A percentile compares a stretch with the other conserved stretches of the same genome.
phyloP scores from a whole-genome alignment of 106 monocot species.

The Phalaenopsis equestris region DNA sequence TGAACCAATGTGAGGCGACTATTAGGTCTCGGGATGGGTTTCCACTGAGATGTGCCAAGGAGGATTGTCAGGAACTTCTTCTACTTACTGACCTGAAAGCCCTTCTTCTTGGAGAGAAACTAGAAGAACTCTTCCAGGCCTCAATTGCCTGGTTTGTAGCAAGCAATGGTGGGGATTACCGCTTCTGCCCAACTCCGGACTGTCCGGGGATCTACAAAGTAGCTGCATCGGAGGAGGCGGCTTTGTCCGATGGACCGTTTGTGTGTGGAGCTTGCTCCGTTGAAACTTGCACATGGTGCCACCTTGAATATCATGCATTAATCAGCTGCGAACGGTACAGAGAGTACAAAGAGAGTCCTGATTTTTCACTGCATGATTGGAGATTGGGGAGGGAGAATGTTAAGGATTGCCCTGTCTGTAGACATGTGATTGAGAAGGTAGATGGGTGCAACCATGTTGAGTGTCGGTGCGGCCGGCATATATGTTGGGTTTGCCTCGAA shows the following conservation, averaged over 20 bases:
- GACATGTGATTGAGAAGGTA: slow-evolving; percentile 61
- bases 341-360: slow-evolving; percentile 74
- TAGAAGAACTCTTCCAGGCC: slow-evolving; percentile 82
- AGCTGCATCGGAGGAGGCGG: background rate
- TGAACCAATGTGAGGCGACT: slow-evolving; percentile 71
- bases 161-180: slow-evolving; percentile 45
- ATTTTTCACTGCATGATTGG: slow-evolving; percentile 63
- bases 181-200: slow-evolving; percentile 56
- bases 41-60: slow-evolving; percentile 60
- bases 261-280: slow-evolving; percentile 60
- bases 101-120: slow-evolving; percentile 33
- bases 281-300: slow-evolving; percentile 83
- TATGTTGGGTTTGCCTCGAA: slow-evolving; percentile 77
- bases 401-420: slow-evolving; percentile 67
- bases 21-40: slow-evolving; percentile 67
- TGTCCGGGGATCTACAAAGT: slow-evolving; percentile 45
- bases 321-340: slow-evolving; percentile 68
- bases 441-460: slow-evolving; percentile 90
- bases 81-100: slow-evolving; percentile 54
- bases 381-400: slow-evolving; percentile 67
- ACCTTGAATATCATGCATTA: slow-evolving; percentile 74
- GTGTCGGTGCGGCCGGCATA: slow-evolving; percentile 69
- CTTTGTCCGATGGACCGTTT: slow-evolving; percentile 20
- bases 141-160: slow-evolving; percentile 57
- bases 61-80: slow-evolving; percentile 41